Evolutionary conservation across 495 filamentous ascomycete species (phyloP).

Genomic region (Aspergillus kassunensis): DNA sequence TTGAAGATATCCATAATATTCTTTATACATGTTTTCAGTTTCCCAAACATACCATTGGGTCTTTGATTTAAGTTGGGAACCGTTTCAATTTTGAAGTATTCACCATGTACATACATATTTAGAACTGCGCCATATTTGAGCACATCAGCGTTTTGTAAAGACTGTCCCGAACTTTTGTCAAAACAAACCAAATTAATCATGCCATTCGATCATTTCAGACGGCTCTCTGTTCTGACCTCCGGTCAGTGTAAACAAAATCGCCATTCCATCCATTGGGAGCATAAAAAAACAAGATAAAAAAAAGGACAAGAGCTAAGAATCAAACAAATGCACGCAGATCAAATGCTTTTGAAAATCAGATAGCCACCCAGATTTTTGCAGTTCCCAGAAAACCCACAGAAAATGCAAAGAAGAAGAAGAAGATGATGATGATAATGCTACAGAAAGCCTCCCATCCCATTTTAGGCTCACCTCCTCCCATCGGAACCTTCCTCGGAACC

Average conservation of each 20-base stretch:
- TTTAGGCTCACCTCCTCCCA: not conserved
- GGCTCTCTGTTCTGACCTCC: not conserved
- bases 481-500: no score
- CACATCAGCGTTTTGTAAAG: not conserved
- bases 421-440: constrained; percentile 12
- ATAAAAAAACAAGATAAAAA: constrained; percentile 12
- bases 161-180: not conserved
- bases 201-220: not conserved
- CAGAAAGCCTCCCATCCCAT: constrained; percentile 19
- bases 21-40: no score
- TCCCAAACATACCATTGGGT: not conserved
- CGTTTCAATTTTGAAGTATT: not conserved
- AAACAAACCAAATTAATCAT: not conserved
- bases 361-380: constrained; percentile 30
- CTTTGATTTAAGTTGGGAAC: not conserved
- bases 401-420: constrained; percentile 15
- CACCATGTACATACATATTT: constrained; percentile 10
- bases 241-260: not conserved
- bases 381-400: constrained; percentile 15
- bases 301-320: constrained; percentile 7
- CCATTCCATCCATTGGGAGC: not conserved
- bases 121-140: not conserved
- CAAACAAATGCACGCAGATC: constrained; percentile 8
- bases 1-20: no score
- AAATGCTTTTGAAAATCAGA: constrained; percentile 28